Conservation (phyloP, 345 rosid species). For the Salix exigua region DNA sequence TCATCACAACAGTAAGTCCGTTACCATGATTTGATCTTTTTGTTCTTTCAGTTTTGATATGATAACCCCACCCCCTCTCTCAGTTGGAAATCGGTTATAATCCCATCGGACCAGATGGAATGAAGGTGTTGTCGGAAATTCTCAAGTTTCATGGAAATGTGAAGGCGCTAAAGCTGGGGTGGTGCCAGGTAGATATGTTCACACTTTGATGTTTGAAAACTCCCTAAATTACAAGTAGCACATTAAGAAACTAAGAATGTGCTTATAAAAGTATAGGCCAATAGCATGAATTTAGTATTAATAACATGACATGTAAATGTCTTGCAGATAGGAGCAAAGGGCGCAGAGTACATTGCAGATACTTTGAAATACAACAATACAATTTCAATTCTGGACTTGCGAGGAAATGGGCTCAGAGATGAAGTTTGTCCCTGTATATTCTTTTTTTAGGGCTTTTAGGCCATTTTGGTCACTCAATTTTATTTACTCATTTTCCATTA, state of each 20-base stretch:
- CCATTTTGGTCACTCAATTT: background rate
- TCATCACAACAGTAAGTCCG: slow-evolving; percentile 62
- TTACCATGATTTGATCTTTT: slow-evolving; percentile 11
- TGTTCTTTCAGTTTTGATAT: slow-evolving; percentile 4
- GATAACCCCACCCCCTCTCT: background rate
- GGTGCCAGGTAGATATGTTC: slow-evolving; percentile 74
- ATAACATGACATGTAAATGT: slow-evolving; percentile 11
- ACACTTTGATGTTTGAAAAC: too few species aligned
- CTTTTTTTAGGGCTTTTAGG: background rate
- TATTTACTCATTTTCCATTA: background rate
- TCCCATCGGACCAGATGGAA: slow-evolving; percentile 87
- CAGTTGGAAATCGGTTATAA: slow-evolving; percentile 94
- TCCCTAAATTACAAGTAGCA: too few species aligned
- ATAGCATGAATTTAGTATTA: background rate
- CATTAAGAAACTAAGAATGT: background rate
- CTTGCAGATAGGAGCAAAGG: slow-evolving; percentile 83
- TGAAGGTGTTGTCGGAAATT: slow-evolving; percentile 75
- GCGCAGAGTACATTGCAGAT: slow-evolving; percentile 80
- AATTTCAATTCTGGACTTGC: slow-evolving; percentile 72
- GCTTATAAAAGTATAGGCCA: background rate
- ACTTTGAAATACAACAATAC: slow-evolving; percentile 84
- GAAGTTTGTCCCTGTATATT: slow-evolving; percentile 47
- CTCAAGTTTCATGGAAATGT: slow-evolving; percentile 91
- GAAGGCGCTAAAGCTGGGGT: slow-evolving; percentile 83
- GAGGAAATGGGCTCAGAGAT: slow-evolving; percentile 92